phyloP scores from a whole-genome alignment of 371 early-diverging fungal species.

The Chytridium lagenaria region DNA sequence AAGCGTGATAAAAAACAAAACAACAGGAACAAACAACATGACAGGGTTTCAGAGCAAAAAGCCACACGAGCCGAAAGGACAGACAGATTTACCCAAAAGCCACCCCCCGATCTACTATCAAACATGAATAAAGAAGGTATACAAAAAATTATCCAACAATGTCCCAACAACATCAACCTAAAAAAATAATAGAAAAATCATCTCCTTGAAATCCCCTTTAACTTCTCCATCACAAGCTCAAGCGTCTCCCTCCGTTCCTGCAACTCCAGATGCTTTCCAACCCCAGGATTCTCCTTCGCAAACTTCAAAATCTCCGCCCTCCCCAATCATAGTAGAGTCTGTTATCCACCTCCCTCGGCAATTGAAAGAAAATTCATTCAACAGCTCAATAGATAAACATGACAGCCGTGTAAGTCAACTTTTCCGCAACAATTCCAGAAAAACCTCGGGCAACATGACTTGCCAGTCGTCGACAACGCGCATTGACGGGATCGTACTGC shows the following conservation, averaged over 20 bases:
- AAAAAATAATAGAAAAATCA: too few relatives aligned
- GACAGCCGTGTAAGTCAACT: conserved; percentile 87
- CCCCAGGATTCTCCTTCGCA: conserved; percentile 87
- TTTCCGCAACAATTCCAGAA: conserved; percentile 90
- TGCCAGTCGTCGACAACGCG: conserved; percentile 72
- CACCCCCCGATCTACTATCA: too few relatives aligned
- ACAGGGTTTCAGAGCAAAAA: too few relatives aligned
- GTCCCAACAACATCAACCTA: too few relatives aligned
- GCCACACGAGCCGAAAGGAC: too few relatives aligned
- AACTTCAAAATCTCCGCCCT: conserved; percentile 78
- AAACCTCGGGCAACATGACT: conserved; percentile 94
- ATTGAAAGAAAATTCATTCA: conserved; percentile 97
- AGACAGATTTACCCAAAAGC: too few relatives aligned
- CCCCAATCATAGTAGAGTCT: conserved; percentile 71
- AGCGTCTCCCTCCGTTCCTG: conserved; percentile 83
- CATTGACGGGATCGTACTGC: conserved; percentile 80
- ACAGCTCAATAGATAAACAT: conserved; percentile 95
- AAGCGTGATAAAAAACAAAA: too few relatives aligned
- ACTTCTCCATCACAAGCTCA: conserved; percentile 76
- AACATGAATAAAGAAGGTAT: too few relatives aligned
- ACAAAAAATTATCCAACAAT: too few relatives aligned
- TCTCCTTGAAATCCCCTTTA: conserved; percentile 27
- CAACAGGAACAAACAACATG: too few relatives aligned
- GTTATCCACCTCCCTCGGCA: conserved; percentile 93
- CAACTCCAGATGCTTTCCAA: conserved; percentile 82